Evolutionary conservation across 2,329 filamentous ascomycete species (phyloP), one percentile per base, ranked within the genome.

Genomic region (Aspergillus tamarii): DNA sequence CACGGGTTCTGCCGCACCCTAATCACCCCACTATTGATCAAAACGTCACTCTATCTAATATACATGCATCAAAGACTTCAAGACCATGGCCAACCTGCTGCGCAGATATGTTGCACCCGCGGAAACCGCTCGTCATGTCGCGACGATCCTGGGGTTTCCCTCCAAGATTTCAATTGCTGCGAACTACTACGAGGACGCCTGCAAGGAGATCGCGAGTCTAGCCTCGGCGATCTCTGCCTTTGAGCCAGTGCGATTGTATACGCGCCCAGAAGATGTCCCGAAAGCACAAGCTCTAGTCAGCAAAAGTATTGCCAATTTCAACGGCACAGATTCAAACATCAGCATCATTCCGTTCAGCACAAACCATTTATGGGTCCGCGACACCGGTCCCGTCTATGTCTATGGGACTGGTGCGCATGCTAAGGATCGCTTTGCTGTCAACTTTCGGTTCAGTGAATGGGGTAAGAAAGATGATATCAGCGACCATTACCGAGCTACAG

Each of bases 201-300:
- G 68, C 53, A 64, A 32, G 21, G 73, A 75, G 46, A 74, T 75
- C 48, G 64, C 72, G 34, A 64, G 67, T 43, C 64, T 75, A 32
- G 73, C 71, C 21, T 65, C 63, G 14, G 66, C 74, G 30, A 74
- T 75, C 57, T 69, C 74, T 8, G 28, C 36, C 12, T 77, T 77
- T 58, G 75, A 77, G 57, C 74, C 73, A 8, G 75, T 77, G 10
- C 72, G 70, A 9, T 64, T 77, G 1, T 72, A 74, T 60, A 55
- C 68, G 19, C 66, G 71, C 8, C 68, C 70, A 9, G 72, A 74
- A 56, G 70, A 75, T 60, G 48, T 66, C 8, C 57, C 48, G 23
- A 67, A 64, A 32, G 69, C 64, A 36, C 56, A 57, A 32, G 64
- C 41, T 32, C 60, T 62, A 59, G 52, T 62, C 32, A 59, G 45